Conservation (phyloP, 2,329 filamentous ascomycete species). For the Aureobasidium sp. region DNA sequence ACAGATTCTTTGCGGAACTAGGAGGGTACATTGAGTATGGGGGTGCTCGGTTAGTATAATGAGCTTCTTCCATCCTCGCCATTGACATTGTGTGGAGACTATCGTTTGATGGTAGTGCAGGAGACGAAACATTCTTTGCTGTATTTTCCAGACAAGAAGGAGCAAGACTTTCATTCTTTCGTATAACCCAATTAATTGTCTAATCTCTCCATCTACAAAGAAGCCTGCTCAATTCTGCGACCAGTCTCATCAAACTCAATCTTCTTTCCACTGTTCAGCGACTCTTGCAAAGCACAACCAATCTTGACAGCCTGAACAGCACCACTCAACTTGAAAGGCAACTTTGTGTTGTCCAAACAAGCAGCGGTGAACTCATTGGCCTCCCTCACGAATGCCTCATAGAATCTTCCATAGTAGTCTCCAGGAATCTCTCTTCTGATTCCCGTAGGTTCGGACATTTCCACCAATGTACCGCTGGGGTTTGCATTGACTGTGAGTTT, state of each 20-base stretch:
- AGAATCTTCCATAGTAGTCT: slow-evolving; percentile 57
- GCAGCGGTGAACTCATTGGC: slow-evolving; percentile 56
- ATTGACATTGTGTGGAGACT: not conserved
- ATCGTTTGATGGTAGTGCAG: not conserved
- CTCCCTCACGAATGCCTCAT: slow-evolving; percentile 57
- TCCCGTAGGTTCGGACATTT: slow-evolving; percentile 47
- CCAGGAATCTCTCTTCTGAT: slow-evolving; percentile 54
- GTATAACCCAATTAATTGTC: not conserved
- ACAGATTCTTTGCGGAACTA: too few relatives aligned
- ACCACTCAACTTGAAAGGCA: slow-evolving; percentile 51
- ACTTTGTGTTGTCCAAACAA: slow-evolving; percentile 48
- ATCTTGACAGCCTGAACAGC: slow-evolving; percentile 56
- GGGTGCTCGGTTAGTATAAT: not conserved
- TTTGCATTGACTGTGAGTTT: slow-evolving; percentile 57
- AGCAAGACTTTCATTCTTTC: not conserved
- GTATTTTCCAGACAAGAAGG: not conserved
- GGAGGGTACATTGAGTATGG: too few relatives aligned
- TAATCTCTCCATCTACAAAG: not conserved
- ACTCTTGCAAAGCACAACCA: slow-evolving; percentile 45
- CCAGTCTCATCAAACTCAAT: slow-evolving; percentile 51
- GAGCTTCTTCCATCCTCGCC: not conserved
- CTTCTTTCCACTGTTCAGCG: slow-evolving; percentile 39
- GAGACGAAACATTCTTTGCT: not conserved
- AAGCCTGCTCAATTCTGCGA: slow-evolving; percentile 34
- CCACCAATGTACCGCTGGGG: slow-evolving; percentile 49